phyloP scores from a whole-genome alignment of 2,329 filamentous ascomycete genomes.

The Zymoseptoria tritici region DNA sequence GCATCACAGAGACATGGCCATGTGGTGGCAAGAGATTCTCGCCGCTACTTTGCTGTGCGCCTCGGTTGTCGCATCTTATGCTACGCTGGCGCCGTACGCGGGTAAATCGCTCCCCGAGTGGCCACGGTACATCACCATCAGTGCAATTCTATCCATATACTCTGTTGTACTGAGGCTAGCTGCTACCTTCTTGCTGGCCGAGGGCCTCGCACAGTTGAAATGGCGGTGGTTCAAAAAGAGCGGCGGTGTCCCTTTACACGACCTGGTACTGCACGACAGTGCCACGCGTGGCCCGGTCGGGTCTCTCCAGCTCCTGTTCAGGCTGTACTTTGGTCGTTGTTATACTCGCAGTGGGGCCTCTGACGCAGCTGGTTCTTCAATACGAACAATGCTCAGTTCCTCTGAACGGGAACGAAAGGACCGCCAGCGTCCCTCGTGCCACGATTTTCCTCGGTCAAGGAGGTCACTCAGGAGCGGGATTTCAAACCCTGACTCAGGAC shows the following conservation, averaged over 20 bases:
- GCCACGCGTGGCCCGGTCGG: conserved; percentile 6
- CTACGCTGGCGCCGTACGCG: conserved; percentile 7
- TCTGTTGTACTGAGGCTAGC: conserved; percentile 7
- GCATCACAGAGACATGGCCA: not conserved
- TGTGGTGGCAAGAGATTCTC: conserved; percentile 4
- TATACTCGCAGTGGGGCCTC: conserved; percentile 5
- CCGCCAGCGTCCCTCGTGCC: conserved; percentile 2
- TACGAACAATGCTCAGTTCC: no score
- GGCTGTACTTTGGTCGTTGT: conserved; percentile 4
- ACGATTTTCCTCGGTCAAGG: conserved; percentile 6
- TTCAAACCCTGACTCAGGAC: no score
- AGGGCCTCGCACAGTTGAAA: conserved; percentile 6
- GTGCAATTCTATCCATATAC: conserved; percentile 6
- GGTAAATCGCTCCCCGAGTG: conserved; percentile 7
- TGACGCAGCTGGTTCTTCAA: conserved; percentile 9
- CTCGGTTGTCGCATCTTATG: conserved; percentile 3
- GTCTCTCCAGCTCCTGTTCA: conserved; percentile 1
- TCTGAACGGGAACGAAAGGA: no score
- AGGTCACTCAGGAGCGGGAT: no score
- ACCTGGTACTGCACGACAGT: conserved; percentile 5
- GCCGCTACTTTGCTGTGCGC: not conserved
- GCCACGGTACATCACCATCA: conserved; percentile 7
- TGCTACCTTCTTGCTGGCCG: conserved; percentile 2
- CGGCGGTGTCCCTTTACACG: conserved; percentile 3
- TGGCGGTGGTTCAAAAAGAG: conserved; percentile 7